Evolutionary conservation across 495 filamentous ascomycete species (phyloP).

Genomic region (Rhypophila decipiens): DNA sequence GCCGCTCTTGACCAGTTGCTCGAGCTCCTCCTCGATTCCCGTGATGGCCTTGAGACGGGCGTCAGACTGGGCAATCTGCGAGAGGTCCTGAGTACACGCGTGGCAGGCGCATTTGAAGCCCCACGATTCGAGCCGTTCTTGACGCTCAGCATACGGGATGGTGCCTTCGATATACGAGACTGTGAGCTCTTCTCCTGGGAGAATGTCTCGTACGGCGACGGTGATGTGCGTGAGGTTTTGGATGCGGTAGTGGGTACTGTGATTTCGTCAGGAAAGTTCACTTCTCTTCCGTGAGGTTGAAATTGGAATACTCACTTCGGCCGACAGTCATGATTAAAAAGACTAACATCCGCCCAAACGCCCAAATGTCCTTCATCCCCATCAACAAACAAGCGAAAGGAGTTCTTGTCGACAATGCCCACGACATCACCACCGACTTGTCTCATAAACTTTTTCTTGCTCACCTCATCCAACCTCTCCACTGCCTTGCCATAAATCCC

Average conservation of each 20-base stretch:
- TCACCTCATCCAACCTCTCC: slow-evolving; percentile 16
- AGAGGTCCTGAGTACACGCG: slow-evolving; percentile 22
- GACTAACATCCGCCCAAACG: slow-evolving; percentile 29
- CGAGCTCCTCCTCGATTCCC: slow-evolving; percentile 27
- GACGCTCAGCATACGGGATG: slow-evolving; percentile 23
- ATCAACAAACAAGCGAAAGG: slow-evolving; percentile 33
- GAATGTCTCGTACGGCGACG: slow-evolving; percentile 35
- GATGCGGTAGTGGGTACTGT: slow-evolving; percentile 35
- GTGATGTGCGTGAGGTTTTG: slow-evolving; percentile 32
- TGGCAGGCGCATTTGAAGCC: slow-evolving; percentile 36
- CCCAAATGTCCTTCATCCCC: slow-evolving; percentile 27
- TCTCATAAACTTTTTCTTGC: slow-evolving; percentile 19
- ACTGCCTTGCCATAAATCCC: slow-evolving; percentile 27
- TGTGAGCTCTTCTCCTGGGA: slow-evolving; percentile 33
- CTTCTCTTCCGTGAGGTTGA: no score
- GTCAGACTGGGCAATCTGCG: slow-evolving; percentile 25
- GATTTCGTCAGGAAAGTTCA: neutral
- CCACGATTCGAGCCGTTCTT: slow-evolving; percentile 27
- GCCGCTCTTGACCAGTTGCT: slow-evolving; percentile 20
- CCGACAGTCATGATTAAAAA: slow-evolving; percentile 39
- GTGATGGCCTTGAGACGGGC: slow-evolving; percentile 27
- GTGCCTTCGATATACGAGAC: slow-evolving; percentile 34
- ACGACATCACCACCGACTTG: slow-evolving; percentile 28
- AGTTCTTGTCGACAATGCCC: slow-evolving; percentile 33
- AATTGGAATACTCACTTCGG: slow-evolving; percentile 45